Base-by-base conservation (phyloP, 768 basidiomycete genomes). In the Lactarius deliciosus region DNA sequence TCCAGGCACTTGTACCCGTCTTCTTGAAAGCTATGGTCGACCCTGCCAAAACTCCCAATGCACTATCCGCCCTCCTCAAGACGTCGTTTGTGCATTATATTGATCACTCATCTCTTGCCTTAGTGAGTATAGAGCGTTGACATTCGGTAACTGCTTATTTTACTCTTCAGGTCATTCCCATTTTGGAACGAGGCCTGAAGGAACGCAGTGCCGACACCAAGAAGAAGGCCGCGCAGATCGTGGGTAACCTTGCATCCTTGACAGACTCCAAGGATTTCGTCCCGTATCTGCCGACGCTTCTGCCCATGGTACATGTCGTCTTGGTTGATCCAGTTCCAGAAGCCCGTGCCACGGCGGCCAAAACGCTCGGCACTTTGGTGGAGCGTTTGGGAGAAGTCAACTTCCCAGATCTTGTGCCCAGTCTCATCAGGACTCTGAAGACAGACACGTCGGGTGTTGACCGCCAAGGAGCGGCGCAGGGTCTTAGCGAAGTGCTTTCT, bases 11-110 rank as follows among this genome's bases (percentile, higher is more conserved):
- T 66, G 94, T 95, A 20, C 92, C 91, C 8, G 83, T 89, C 13
- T 85, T 98, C 69, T 85, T 98, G 72, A 98, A 94, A 75, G 97
- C 97, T 0, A 82, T 99, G 68, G 94, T 96, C 36, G 96, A 99
- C 77, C 97, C 97, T 9, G 85, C 85, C 0, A 97, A 94, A 79
- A 98, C 93, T 4, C 84, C 90, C 16, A 87, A 82, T 70, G 97
- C 96, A 0, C 79, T 99, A 60, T 79, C 88, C n/a, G 84, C 91
- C 0, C 81, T 99, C 59, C 81, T 98, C 65, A 94, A 94, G 76
- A 98, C 92, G 15, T 94, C 95, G 5, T 99, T 98, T 79, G 90
- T 94, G 79, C 97, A 99, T 74, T 98, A 97, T 73, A 96, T 99
- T 70, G 97, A 98, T 70, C 91, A 96, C 64, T 96, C 97, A 1